Conservation (phyloP, 202 grass and related monocot species). For the Digitaria exilis region DNA sequence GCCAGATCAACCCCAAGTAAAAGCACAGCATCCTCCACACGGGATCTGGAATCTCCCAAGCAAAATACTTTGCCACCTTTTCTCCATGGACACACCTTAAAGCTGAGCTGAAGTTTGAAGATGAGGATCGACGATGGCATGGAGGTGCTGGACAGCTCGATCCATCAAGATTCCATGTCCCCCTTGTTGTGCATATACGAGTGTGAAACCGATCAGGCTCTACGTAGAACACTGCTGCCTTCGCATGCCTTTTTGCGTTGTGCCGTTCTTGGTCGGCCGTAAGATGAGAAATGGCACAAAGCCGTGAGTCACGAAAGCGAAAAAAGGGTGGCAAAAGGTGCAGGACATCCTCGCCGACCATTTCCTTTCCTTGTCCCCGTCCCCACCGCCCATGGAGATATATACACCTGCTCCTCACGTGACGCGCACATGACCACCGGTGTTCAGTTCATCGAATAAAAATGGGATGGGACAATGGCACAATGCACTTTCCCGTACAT, state of each 20-base stretch:
- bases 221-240: neutral
- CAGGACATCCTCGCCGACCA: slow-evolving; percentile 46
- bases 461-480: too few species aligned
- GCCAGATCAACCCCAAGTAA: neutral
- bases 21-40: slow-evolving; percentile 24
- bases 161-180: slow-evolving; percentile 34
- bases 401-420: slow-evolving; percentile 25
- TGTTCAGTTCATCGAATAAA: too few species aligned
- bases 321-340: slow-evolving; percentile 18
- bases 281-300: slow-evolving; percentile 11
- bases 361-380: slow-evolving; percentile 42
- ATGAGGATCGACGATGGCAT: neutral
- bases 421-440: slow-evolving; percentile 7
- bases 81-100: neutral
- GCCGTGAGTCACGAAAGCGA: slow-evolving; percentile 28
- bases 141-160: slow-evolving; percentile 2
- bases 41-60: slow-evolving; percentile 46
- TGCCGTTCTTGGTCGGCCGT: neutral
- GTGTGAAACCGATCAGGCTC: slow-evolving; percentile 34
- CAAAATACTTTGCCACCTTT: slow-evolving; percentile 10
- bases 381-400: slow-evolving; percentile 14
- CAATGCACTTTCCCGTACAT: too few species aligned
- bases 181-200: too few species aligned
- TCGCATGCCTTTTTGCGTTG: neutral
- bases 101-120: slow-evolving; percentile 2